Percentiles rank a stretch among this genome's conserved stretches.
phyloP scores from a whole-genome alignment of 768 basidiomycete genomes.

The Amanita pseudoporphyria region DNA sequence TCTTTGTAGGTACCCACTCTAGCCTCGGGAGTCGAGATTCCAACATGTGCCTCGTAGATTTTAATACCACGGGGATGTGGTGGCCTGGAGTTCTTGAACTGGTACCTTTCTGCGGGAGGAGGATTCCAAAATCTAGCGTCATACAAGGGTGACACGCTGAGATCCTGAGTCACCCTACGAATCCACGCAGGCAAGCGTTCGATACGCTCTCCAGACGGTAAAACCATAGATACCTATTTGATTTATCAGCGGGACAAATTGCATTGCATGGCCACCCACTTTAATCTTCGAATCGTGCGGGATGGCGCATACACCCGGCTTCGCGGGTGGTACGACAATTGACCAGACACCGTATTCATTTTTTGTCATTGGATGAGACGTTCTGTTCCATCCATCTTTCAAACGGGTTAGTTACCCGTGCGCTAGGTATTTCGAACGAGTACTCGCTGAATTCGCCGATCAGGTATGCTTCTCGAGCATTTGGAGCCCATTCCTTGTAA shows the following conservation, averaged over 20 bases:
- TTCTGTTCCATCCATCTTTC: slow-evolving; percentile 80
- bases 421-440: slow-evolving; percentile 5
- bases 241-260: slow-evolving; percentile 2
- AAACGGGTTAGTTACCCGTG: slow-evolving; percentile 2
- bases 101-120: slow-evolving; percentile 56
- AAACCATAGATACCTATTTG: slow-evolving; percentile 80
- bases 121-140: slow-evolving; percentile 99
- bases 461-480: slow-evolving; percentile 69
- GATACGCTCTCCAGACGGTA: slow-evolving; percentile 68
- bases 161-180: slow-evolving; percentile 89
- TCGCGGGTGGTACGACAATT: slow-evolving; percentile 58
- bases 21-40: slow-evolving; percentile 83
- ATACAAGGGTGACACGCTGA: slow-evolving; percentile 81
- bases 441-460: slow-evolving; percentile 96
- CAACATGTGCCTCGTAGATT: slow-evolving; percentile 98
- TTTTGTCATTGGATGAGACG: slow-evolving; percentile 79
- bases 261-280: slow-evolving; percentile 29
- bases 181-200: slow-evolving; percentile 96
- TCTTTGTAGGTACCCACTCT: slow-evolving; percentile 93
- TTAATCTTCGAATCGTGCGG: slow-evolving; percentile 95
- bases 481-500: slow-evolving; percentile 97
- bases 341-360: slow-evolving; percentile 87
- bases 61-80: slow-evolving; percentile 50
- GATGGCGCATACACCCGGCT: slow-evolving; percentile 69
- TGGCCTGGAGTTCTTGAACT: slow-evolving; percentile 73